Base-by-base conservation (phyloP, 2,329 filamentous ascomycete genomes). In the Fusarium sp. region DNA sequence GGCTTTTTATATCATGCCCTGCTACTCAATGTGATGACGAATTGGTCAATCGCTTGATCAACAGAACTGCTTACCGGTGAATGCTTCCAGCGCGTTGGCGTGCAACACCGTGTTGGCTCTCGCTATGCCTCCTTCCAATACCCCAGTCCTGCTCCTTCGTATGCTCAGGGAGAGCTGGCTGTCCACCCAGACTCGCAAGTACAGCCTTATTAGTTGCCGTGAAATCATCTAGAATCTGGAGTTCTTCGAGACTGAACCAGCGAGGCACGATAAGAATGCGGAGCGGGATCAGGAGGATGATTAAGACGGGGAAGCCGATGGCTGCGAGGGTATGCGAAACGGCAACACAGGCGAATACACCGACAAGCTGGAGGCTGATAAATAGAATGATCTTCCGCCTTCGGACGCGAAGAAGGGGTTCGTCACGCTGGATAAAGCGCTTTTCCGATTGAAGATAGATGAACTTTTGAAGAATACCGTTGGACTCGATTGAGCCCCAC, bases 401-500 rank as follows among this genome's bases (percentile, higher is more conserved):
- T 4, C 25, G 38, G 14, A 59, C 16, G 5, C 22, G 47, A 16
- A 59, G 47, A 42, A 59, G 29, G 12, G 56, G 56, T 15, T 59
- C 56, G 5, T 59, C 47, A 1, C 56, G 47, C 8, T 59, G 56
- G 6, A 59, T 16, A 5, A 59, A 59, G 4, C 56, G 56, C 18
- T 59, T 9, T n/a, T 59, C 56, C 4, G 56, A 53, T 14, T 59
- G 56, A 2, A 59, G 56, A 9, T 43, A 59, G 22, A 59, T 44
- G 9, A 44, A 30, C n/a, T 59, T 59, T 24, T n/a, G 47, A 8
- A 59, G 47, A 5, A 59, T 44, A 15, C 56, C 47, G 15, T 53
- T 59, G 7, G 47, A 53, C 22, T 59, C 56, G 11, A 59, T 53
- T 7, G 56, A 59, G 6, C 56, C 56, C 56, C 56, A 59, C 56